Conservation (phyloP, 495 filamentous ascomycete genomes). For the Xylaria flabelliformis region DNA sequence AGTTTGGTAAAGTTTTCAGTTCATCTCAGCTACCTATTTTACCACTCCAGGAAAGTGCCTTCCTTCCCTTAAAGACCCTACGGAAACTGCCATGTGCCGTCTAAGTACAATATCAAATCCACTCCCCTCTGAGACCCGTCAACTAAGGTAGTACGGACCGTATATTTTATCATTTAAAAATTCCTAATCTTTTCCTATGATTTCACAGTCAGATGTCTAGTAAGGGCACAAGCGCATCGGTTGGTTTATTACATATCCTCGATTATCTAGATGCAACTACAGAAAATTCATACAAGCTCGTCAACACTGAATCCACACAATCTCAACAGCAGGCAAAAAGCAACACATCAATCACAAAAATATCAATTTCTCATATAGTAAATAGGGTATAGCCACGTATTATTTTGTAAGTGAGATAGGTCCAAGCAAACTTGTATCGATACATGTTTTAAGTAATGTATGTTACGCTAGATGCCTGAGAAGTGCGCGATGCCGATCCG, state of each 20-base stretch:
- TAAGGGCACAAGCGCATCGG: neutral
- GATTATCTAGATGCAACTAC: neutral
- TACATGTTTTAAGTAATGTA: slow-evolving; percentile 34
- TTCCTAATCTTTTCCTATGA: neutral
- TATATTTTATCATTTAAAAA: no score
- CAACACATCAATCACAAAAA: slow-evolving; percentile 4
- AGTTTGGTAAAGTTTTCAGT: neutral
- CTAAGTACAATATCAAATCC: no score
- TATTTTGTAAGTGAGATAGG: neutral
- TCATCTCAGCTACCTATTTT: neutral
- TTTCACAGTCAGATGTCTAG: neutral
- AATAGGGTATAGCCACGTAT: neutral
- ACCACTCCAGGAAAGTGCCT: no score
- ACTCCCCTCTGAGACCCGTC: no score
- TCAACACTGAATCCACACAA: neutral
- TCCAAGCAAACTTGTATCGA: slow-evolving; percentile 32
- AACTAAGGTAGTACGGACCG: no score
- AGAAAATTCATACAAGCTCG: neutral
- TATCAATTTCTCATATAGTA: neutral
- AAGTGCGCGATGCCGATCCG: slow-evolving; percentile 31
- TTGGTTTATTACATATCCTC: neutral
- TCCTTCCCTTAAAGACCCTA: no score
- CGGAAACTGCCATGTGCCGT: no score
- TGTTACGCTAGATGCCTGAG: slow-evolving; percentile 29
- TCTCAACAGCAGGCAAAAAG: neutral